Evolutionary conservation across 73 alveolate species (phyloP).

Genomic region (Paramecium sexaurelia): DNA sequence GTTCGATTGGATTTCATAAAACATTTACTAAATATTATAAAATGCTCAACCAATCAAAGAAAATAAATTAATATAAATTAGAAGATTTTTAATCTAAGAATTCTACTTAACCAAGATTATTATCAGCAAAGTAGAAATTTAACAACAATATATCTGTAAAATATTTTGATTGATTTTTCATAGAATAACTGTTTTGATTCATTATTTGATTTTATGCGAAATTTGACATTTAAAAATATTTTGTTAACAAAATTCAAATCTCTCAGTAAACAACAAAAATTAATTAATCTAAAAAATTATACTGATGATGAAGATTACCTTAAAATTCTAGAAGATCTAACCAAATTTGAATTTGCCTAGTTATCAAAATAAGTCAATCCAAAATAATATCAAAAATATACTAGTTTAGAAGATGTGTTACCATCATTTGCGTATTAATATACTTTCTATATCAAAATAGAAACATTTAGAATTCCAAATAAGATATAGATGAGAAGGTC

Average conservation of each 20-base stretch:
- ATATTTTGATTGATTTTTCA: neutral
- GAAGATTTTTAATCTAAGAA: neutral
- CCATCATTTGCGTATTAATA: conserved; percentile 18
- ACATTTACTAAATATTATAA: neutral
- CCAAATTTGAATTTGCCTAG: neutral
- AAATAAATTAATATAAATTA: neutral
- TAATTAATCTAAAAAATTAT: neutral
- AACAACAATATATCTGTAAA: neutral
- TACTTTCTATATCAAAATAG: neutral
- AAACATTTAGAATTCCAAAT: neutral
- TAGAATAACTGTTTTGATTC: neutral
- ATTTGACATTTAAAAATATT: neutral
- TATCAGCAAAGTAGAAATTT: neutral
- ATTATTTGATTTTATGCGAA: neutral
- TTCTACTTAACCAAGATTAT: neutral
- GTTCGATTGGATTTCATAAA: neutral
- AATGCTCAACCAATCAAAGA: neutral
- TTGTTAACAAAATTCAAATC: neutral
- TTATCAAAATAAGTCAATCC: neutral
- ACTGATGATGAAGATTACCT: conserved; percentile 5
- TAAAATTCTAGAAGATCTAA: neutral
- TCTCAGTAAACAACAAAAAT: neutral
- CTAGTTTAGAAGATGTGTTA: neutral
- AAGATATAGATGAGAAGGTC: neutral
- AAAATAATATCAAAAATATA: neutral